Base-by-base conservation (phyloP, 371 early-diverging fungal genomes). In the Sporodiniella umbellata region DNA sequence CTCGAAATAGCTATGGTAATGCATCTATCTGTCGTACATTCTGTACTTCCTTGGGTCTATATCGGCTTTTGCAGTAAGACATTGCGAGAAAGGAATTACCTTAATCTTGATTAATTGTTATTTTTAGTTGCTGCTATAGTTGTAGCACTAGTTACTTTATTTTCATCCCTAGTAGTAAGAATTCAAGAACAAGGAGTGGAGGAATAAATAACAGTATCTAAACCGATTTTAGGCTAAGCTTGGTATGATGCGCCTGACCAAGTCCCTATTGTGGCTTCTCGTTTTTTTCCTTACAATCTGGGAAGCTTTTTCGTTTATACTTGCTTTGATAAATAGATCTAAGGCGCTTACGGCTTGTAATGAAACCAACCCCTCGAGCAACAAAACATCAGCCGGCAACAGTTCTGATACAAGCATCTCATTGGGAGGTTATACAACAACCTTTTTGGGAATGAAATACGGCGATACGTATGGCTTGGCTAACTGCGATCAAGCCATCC, bases 401-500 rank as follows among this genome's bases (percentile, higher is more conserved):
- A 23, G 31, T 40, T 17, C 23, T 33, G 55, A 61, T 33, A 38
- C 52, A 3, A 61, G 48, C 2, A 19, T 61, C 5, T 30, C 53
- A 8, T 49, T 73, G 1, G 73, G 60, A 18, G 67, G 55, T 19
- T 69, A 64, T 42, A 51, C 62, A 2, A 60, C 67, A 4, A 71
- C 72, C 6, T 75, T 71, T 54, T 49, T 75, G 54, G 75, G 75
- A 14, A 71, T 75, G 75, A 51, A 69, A 43, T 33, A 59, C 17
- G 75, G 75, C 24, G 51, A 69, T 28, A 71, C 72, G 0, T 75
- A 75, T 44, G 75, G 75, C 8, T 60, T 75, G 33, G 71, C 75
- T 31, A 69, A 75, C 28, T 75, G 75, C 49, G 58, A 44, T 11
- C 75, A 75, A 42, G 75, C 75, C 12, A 70, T 71, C 10, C 72